Base-by-base conservation (phyloP, 2,329 filamentous ascomycete genomes). In the Fusarium sp. region DNA sequence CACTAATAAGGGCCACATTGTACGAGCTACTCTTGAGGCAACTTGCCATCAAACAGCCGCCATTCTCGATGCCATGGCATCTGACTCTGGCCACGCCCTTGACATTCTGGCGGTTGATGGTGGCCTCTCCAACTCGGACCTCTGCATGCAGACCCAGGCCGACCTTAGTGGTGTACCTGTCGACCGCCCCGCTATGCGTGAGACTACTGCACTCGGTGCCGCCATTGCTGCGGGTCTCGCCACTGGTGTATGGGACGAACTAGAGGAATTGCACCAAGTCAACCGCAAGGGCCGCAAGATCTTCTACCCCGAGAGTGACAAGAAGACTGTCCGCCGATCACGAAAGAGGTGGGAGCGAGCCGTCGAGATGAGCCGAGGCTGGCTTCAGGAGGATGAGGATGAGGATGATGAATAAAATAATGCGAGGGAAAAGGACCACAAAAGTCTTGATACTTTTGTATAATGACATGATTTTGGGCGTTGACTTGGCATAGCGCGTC, bases 1-100 rank as follows among this genome's bases (percentile, higher is more conserved):
- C 84, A 98, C 95, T 0, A 89, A 94, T 79, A 91, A 91, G 77
- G 94, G 94, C 22, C 95, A 98, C 81, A 94, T 98, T 77, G 94
- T 94, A 50, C 92, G 95, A 69, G 95, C 95, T 41, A 97, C 95
- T 0, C 90, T 98, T 60, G 95, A 98, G 83, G 94, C 95, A 9
- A 95, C 94, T 42, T 97, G 95, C 85, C 97, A 94, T 86, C 95
- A 98, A 83, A 97, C 94, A 30, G 95, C 95, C 78, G 95, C 95
- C 28, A 97, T 98, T 78, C 89, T 98, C 30, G 92, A 96, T 79
- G 94, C 95, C 71, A 98, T 98, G 95, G 94, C 93, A 79, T 90
- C 92, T 76, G 95, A 97, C 83, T 95, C 92, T 60, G 91, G 91
- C 41, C 91, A 95, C 80, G 90, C 90, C 72, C 88, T 98, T 38